These are phyloP conservation scores for Eleusine coracana DNA, from an alignment of 176 grass and related monocot genomes.

Conservation along the genomic window DNA sequence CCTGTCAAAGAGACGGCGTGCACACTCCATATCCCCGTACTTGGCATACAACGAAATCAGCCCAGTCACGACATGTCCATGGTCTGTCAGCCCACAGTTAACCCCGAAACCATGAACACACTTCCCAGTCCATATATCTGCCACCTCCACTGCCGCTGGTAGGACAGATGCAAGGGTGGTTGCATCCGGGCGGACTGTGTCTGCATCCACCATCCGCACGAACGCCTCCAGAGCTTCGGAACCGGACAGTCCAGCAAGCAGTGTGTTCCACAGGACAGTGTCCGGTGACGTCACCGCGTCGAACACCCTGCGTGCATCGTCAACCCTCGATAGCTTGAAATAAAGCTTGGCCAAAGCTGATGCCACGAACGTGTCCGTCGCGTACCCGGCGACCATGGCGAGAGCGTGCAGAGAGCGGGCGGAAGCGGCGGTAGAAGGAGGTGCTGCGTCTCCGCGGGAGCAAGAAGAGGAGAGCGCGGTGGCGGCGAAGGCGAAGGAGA, in stretches of 20 bases:
- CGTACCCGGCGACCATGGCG: slow-evolving; percentile 41
- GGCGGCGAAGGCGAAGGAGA: slow-evolving; percentile 39
- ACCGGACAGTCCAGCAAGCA: slow-evolving; percentile 57
- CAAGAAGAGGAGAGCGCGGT: slow-evolving; percentile 56
- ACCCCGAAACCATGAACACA: slow-evolving; percentile 55
- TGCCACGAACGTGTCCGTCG: slow-evolving; percentile 67
- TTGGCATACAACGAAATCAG: slow-evolving; percentile 73
- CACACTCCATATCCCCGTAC: slow-evolving; percentile 46
- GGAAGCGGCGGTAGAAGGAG: slow-evolving; percentile 1
- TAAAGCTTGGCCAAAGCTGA: slow-evolving; percentile 70
- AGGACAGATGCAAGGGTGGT: slow-evolving; percentile 67
- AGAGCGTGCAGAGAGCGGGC: slow-evolving; percentile 52
- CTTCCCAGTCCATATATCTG: slow-evolving; percentile 50
- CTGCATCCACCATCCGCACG: slow-evolving; percentile 49
- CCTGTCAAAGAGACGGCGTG: slow-evolving; percentile 56
- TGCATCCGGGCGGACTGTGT: slow-evolving; percentile 52
- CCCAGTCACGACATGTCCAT: slow-evolving; percentile 60
- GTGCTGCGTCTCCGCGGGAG: slow-evolving; percentile 21
- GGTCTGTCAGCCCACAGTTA: slow-evolving; percentile 44
- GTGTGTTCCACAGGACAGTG: slow-evolving; percentile 71
- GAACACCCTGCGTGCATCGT: slow-evolving; percentile 66
- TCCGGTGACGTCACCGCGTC: slow-evolving; percentile 62
- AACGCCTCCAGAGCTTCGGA: slow-evolving; percentile 59
- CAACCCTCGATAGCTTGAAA: slow-evolving; percentile 52
- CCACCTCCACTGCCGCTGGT: slow-evolving; percentile 55